Evolutionary conservation across 305 asterid species (phyloP).

Genomic region (Coffea humblotiana): DNA sequence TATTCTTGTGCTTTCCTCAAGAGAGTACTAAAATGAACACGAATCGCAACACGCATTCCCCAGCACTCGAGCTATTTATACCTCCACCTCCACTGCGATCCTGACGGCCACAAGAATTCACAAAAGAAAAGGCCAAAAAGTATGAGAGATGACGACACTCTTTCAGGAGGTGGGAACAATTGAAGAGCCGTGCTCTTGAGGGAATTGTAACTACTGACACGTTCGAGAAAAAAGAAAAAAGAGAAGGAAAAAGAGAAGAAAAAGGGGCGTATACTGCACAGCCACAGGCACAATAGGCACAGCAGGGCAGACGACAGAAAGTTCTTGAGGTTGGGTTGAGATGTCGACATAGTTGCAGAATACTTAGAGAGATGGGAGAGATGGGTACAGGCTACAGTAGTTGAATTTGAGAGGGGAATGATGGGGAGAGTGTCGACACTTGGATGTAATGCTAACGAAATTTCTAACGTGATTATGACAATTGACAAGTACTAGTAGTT

Average conservation of each 20-base stretch:
- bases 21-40: neutral
- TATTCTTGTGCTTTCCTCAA: conserved; percentile 16
- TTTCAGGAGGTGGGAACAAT: neutral
- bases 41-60: neutral
- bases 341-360: conserved; percentile 53
- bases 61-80: neutral
- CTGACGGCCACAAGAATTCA: neutral
- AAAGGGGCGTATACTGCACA: neutral
- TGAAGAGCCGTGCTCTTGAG: neutral
- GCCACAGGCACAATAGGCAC: neutral
- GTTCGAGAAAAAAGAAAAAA: no score
- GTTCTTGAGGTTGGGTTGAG: conserved; percentile 5
- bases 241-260: neutral
- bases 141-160: neutral
- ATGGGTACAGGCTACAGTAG: conserved; percentile 8
- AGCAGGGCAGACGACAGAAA: conserved; percentile 1
- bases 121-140: neutral
- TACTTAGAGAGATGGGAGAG: conserved; percentile 5
- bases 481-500: no score
- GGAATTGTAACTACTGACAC: neutral
- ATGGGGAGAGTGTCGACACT: conserved; percentile 33
- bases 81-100: neutral
- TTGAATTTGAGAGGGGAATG: neutral
- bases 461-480: neutral
- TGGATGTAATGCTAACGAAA: neutral